Evolutionary conservation across 768 basidiomycete species (phyloP).

Genomic region (Leccinum fibrillosum): DNA sequence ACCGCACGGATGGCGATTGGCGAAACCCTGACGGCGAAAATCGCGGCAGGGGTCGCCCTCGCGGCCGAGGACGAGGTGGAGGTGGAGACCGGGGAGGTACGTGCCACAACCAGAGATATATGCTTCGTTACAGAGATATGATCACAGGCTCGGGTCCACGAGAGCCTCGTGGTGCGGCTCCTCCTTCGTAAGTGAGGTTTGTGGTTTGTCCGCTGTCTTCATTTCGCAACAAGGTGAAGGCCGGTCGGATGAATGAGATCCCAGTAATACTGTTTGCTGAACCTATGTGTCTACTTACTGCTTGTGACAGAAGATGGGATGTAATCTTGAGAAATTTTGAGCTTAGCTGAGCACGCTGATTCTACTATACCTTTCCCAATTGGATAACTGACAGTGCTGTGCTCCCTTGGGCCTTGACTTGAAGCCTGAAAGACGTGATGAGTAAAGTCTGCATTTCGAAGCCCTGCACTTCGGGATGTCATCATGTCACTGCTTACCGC

Average conservation of each 20-base stretch:
- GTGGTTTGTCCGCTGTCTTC: neutral
- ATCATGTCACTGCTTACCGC: conserved; percentile 11
- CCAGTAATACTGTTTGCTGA: neutral
- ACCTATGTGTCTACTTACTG: conserved; percentile 5
- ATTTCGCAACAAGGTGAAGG: neutral
- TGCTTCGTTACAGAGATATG: neutral
- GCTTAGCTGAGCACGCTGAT: neutral
- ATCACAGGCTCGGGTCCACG: conserved; percentile 20
- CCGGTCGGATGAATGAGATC: neutral
- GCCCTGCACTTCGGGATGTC: no score
- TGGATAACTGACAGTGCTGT: neutral
- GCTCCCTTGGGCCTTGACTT: neutral
- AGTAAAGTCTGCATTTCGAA: neutral
- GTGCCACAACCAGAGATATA: conserved; percentile 8
- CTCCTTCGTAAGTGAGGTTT: conserved; percentile 14
- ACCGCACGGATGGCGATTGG: conserved; percentile 41
- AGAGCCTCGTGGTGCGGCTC: conserved; percentile 19
- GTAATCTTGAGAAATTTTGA: neutral
- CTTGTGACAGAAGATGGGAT: neutral
- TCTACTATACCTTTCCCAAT: neutral
- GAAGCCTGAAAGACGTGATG: neutral
- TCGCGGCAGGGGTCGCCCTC: conserved; percentile 40
- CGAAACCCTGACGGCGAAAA: conserved; percentile 42
- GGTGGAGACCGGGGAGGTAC: conserved; percentile 41
- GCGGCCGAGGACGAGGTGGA: conserved; percentile 43